These are phyloP conservation scores for Drosera capensis DNA, from an alignment of 148 eudicot species.

Conservation along the genomic window DNA sequence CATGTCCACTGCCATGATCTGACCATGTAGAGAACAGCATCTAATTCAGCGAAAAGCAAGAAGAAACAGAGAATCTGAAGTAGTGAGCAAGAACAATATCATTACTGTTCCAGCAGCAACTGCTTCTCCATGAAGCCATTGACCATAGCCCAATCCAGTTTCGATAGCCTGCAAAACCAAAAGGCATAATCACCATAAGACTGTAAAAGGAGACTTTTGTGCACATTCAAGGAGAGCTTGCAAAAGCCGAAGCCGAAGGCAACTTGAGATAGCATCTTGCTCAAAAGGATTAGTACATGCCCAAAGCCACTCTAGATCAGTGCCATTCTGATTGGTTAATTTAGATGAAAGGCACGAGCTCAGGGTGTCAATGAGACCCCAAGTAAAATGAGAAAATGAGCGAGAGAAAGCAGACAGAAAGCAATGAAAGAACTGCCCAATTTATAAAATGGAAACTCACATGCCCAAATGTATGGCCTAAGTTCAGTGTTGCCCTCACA, in stretches of 20 bases:
- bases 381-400: too few relatives aligned
- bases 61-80: background rate
- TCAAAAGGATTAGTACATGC: too few relatives aligned
- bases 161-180: conserved; percentile 67
- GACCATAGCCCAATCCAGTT: conserved; percentile 81
- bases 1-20: conserved; percentile 99
- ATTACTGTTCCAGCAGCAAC: conserved; percentile 94
- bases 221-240: too few relatives aligned
- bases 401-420: conserved; percentile 1
- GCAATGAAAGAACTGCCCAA: background rate
- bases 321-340: too few relatives aligned
- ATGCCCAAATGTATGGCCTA: conserved; percentile 99
- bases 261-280: too few relatives aligned
- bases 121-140: conserved; percentile 98
- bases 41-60: conserved; percentile 1
- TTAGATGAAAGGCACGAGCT: too few relatives aligned
- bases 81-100: background rate
- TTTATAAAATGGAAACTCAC: conserved; percentile 32
- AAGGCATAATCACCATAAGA: background rate
- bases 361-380: too few relatives aligned
- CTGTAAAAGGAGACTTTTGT: background rate
- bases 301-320: too few relatives aligned
- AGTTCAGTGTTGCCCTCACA: conserved; percentile 80
- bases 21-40: conserved; percentile 6
- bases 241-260: too few relatives aligned